phyloP scores from a whole-genome alignment of 768 basidiomycete species.

The Mycena belliarum region DNA sequence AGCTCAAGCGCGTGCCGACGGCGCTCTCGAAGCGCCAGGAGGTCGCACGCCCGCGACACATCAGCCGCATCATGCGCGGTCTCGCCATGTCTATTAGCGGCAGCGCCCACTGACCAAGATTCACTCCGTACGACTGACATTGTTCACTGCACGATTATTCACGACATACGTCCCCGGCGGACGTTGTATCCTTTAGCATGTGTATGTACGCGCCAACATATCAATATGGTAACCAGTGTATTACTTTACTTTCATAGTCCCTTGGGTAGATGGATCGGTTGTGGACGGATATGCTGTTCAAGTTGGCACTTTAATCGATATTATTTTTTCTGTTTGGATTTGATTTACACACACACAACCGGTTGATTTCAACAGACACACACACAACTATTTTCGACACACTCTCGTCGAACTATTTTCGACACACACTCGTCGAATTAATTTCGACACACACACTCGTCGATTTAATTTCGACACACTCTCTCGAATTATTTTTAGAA shows the following conservation, averaged over 20 bases:
- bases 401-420: no score
- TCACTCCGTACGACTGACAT: no score
- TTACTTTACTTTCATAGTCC: not conserved
- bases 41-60: slow-evolving; percentile 26
- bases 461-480: no score
- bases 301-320: no score
- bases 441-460: no score
- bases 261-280: not conserved
- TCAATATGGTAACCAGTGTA: not conserved
- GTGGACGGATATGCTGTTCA: no score
- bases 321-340: no score
- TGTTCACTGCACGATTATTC: not conserved
- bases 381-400: no score
- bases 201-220: not conserved
- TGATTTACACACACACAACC: no score
- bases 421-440: no score
- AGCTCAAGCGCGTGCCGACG: slow-evolving; percentile 10
- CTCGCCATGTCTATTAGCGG: slow-evolving; percentile 23
- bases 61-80: slow-evolving; percentile 38
- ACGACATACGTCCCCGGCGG: slow-evolving; percentile 4
- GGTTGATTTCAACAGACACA: no score
- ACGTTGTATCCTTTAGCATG: not conserved
- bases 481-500: no score
- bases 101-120: not conserved
- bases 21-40: slow-evolving; percentile 4